These are phyloP conservation scores for Ogataea nitratoaversa DNA, from an alignment of 805 yeast species.

Conservation along the genomic window DNA sequence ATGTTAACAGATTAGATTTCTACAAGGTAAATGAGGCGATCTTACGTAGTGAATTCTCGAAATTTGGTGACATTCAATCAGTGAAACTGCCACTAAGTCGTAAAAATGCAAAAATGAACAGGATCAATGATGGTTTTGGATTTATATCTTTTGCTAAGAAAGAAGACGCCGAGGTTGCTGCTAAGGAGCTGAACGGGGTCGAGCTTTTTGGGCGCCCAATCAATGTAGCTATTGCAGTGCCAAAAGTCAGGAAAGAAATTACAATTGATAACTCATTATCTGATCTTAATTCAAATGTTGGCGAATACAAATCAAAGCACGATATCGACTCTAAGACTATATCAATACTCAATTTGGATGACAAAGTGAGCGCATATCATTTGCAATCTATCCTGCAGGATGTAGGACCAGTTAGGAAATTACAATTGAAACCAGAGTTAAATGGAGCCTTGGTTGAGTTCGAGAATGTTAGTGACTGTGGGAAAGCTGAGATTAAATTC, in stretches of 20 bases:
- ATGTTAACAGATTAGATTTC: slow-evolving; percentile 50
- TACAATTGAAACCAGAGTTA: slow-evolving; percentile 43
- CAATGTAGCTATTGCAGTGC: slow-evolving; percentile 44
- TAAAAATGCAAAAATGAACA: slow-evolving; percentile 29
- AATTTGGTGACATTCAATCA: slow-evolving; percentile 50
- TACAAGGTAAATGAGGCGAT: slow-evolving; percentile 34
- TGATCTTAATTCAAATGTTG: no score
- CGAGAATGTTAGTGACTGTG: slow-evolving; percentile 40
- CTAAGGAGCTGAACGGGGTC: slow-evolving; percentile 35
- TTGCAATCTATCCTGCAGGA: slow-evolving; percentile 28
- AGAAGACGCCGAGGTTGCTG: slow-evolving; percentile 45
- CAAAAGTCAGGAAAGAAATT: slow-evolving; percentile 6
- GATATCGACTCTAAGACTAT: slow-evolving; percentile 16
- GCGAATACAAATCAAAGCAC: slow-evolving; percentile 2
- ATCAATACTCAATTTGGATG: slow-evolving; percentile 28
- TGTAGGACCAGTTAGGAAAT: slow-evolving; percentile 36
- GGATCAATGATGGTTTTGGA: slow-evolving; percentile 59
- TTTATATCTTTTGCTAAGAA: slow-evolving; percentile 46
- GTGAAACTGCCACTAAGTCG: slow-evolving; percentile 43
- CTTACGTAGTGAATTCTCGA: slow-evolving; percentile 39
- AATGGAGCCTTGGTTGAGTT: slow-evolving; percentile 50
- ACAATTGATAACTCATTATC: slow-evolving; percentile 1
- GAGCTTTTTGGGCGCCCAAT: slow-evolving; percentile 45
- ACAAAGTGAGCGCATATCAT: slow-evolving; percentile 35
- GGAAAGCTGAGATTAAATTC: slow-evolving; percentile 43